phyloP scores from a whole-genome alignment of 805 yeast genomes.

The Candida anglica region DNA sequence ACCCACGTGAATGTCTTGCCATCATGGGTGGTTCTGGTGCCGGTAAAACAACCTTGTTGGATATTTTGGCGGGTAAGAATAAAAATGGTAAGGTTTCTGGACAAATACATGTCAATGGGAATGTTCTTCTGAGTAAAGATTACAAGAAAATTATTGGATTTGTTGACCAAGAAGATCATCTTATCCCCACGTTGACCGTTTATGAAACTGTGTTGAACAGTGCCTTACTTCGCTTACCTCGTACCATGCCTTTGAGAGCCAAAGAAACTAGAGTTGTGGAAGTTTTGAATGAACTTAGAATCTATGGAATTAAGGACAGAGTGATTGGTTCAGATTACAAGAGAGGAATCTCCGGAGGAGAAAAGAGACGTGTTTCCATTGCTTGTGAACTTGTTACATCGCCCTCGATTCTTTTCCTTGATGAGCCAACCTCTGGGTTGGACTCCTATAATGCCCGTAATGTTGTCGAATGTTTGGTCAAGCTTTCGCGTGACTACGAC shows the following conservation, averaged over 20 bases:
- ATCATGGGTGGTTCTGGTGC: slow-evolving; percentile 99
- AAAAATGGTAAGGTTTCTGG: slow-evolving; percentile 74
- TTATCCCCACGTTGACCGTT: slow-evolving; percentile 90
- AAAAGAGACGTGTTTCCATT: slow-evolving; percentile 85
- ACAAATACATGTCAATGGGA: slow-evolving; percentile 74
- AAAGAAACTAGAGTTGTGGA: slow-evolving; percentile 80
- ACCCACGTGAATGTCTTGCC: slow-evolving; percentile 87
- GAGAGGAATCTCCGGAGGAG: slow-evolving; percentile 93
- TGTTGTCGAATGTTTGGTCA: slow-evolving; percentile 80
- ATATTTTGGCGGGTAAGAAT: slow-evolving; percentile 83
- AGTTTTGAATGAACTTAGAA: slow-evolving; percentile 81
- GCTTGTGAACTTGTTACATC: slow-evolving; percentile 91
- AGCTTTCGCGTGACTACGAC: slow-evolving; percentile 72
- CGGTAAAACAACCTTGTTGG: slow-evolving; percentile 91
- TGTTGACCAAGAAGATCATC: slow-evolving; percentile 92
- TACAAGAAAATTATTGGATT: slow-evolving; percentile 77
- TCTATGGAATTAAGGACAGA: slow-evolving; percentile 75
- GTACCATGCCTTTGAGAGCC: slow-evolving; percentile 65
- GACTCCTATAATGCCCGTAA: slow-evolving; percentile 92
- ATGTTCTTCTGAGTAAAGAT: slow-evolving; percentile 34
- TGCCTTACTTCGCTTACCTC: slow-evolving; percentile 84
- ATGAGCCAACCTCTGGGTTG: slow-evolving; percentile 94
- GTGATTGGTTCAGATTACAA: slow-evolving; percentile 85
- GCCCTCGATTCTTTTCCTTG: slow-evolving; percentile 77
- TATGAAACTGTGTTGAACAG: slow-evolving; percentile 92